These are phyloP conservation scores for Acephala macrosclerotiorum DNA, from an alignment of 2,329 filamentous ascomycete species.

Conservation along the genomic window DNA sequence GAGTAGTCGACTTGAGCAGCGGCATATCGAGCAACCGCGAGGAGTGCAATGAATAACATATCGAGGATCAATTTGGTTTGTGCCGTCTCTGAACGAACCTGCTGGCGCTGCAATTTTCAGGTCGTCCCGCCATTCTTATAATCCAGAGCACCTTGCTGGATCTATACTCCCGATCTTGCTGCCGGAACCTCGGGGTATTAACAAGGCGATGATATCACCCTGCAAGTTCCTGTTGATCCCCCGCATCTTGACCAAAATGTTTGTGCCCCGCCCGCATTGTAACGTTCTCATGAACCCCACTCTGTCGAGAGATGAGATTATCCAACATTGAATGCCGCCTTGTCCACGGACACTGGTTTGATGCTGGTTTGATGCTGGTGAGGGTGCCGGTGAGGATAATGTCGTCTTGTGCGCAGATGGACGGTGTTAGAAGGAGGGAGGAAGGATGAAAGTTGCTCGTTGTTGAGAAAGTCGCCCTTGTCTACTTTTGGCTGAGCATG, in stretches of 20 bases:
- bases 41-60: conserved; percentile 1
- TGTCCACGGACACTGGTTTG: background rate
- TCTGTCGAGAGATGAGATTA: background rate
- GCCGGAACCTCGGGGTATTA: background rate
- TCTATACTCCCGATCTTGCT: background rate
- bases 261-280: conserved; percentile 9
- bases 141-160: background rate
- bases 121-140: background rate
- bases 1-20: conserved; percentile 8
- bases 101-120: background rate
- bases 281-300: conserved; percentile 4
- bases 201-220: conserved; percentile 2
- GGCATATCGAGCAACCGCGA: background rate
- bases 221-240: conserved; percentile 1
- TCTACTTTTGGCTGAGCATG: background rate
- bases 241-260: conserved; percentile 8
- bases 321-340: background rate
- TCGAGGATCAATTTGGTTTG: background rate
- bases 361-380: background rate
- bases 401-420: background rate
- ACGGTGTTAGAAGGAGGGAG: background rate
- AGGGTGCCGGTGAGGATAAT: background rate
- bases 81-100: background rate
- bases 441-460: background rate
- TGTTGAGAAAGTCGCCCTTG: background rate